Evolutionary conservation across 441 rosid species (phyloP), one percentile per base, ranked within the genome.

Genomic region (Pelargonium cotyledonis): DNA sequence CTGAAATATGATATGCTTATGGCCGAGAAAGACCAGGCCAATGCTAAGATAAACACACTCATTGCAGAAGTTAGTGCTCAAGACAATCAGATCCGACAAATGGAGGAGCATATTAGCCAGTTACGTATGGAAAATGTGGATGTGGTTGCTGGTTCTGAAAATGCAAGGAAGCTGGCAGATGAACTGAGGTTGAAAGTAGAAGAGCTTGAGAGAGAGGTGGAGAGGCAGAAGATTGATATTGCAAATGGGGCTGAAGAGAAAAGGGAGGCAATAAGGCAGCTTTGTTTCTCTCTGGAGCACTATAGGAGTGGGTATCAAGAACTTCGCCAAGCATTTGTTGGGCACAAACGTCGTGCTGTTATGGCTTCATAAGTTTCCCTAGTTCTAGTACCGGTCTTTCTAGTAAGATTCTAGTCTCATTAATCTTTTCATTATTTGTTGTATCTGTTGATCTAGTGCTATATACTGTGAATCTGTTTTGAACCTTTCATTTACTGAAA

Each of bases 231-330:
- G 35, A 66, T 23, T 41, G 76, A 69, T 76, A 76, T 94, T 53
- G 67, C 71, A 63, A 86, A 78, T 35, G 83, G 79, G 29, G 89
- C 90, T 10, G 97, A 94, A 76, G 87, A 84, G 82, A 89, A 91
- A 79, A 76, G 89, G 72, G 93, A 86, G 77, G 98, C 86, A 8
- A 93, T 93, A 63, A 73, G 97, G 67, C 96, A 91, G 71, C 95
- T 93, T 69, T 89, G 91, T 76, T 85, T 93, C 80, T 79, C 91
- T 11, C 71, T 93, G 75, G 98, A 93, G 70, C 89, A 93, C 71
- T 93, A 86, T 73, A 83, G 85, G 80, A 86, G 80, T 15, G 87
- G 89, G 15, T 91, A 91, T 63, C 85, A 83, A 68, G 79, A 89
- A 70, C 86, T 89, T 44, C 70, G 83, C 62, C 71, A 77, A 72